Evolutionary conservation across 1,284 basidiomycete genomes (phyloP).

Genomic region (Papiliotrema flavescens): DNA sequence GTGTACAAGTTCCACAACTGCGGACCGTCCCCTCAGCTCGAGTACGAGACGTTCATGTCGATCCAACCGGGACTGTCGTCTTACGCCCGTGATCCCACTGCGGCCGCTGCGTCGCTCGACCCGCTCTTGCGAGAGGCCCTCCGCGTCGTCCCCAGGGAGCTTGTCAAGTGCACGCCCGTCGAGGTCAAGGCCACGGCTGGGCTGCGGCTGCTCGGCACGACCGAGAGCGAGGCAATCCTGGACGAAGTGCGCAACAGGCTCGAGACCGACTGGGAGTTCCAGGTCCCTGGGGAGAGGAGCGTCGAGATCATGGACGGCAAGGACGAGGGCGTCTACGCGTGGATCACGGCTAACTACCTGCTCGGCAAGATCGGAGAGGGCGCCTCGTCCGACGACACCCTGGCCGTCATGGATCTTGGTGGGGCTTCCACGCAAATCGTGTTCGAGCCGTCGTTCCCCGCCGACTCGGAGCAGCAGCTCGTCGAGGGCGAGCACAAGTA

Average conservation of each 20-base stretch:
- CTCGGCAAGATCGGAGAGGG: conserved; percentile 66
- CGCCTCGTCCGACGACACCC: conserved; percentile 57
- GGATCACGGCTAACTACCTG: conserved; percentile 97
- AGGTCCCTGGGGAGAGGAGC: conserved; percentile 57
- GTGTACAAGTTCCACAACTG: conserved; percentile 98
- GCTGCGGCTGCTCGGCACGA: conserved; percentile 67
- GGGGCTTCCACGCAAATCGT: conserved; percentile 98
- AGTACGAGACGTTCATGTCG: conserved; percentile 90
- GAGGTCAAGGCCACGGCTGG: conserved; percentile 96
- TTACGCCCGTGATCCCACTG: conserved; percentile 59
- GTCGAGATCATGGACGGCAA: conserved; percentile 93
- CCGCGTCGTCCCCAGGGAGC: conserved; percentile 64
- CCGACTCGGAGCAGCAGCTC: conserved; percentile 55
- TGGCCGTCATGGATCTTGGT: conserved; percentile 92
- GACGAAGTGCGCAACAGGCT: conserved; percentile 68
- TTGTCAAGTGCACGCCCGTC: conserved; percentile 77
- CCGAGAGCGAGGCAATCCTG: conserved; percentile 70
- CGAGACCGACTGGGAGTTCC: conserved; percentile 68
- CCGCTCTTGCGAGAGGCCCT: conserved; percentile 76
- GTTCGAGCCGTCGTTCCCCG: conserved; percentile 74
- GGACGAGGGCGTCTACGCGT: conserved; percentile 95
- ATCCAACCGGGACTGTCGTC: conserved; percentile 76
- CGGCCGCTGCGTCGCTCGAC: conserved; percentile 77
- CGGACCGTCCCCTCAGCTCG: conserved; percentile 69
- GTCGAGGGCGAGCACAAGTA: conserved; percentile 93